Conservation (phyloP, 2,329 filamentous ascomycete genomes). For the Xylariomycetidae sp. region DNA sequence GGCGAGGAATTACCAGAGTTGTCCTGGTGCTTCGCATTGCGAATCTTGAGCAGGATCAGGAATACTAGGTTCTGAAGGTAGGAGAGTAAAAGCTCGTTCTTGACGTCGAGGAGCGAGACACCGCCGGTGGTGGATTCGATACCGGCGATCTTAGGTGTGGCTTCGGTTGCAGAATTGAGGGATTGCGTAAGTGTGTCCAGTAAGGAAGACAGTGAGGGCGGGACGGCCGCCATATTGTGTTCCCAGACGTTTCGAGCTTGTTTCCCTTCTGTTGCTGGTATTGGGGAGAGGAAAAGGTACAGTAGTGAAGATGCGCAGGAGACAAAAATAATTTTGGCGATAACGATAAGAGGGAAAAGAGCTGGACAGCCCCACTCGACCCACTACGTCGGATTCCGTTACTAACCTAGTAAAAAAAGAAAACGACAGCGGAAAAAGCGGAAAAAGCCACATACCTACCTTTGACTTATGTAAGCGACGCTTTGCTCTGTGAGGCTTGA, state of each 20-base stretch:
- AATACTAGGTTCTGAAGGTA: slow-evolving; percentile 95
- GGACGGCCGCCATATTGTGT: slow-evolving; percentile 48
- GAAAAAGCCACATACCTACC: no score
- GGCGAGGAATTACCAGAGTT: slow-evolving; percentile 20
- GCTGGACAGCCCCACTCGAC: no score
- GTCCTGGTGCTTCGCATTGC: slow-evolving; percentile 41
- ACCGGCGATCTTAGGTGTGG: slow-evolving; percentile 55
- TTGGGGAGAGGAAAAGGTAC: no score
- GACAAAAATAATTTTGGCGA: no score
- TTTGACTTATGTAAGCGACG: no score
- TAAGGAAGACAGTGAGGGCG: slow-evolving; percentile 44
- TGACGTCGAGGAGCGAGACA: slow-evolving; percentile 90
- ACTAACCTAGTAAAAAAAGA: no score
- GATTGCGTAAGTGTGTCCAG: slow-evolving; percentile 54
- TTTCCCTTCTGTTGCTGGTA: no score
- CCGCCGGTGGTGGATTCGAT: slow-evolving; percentile 76
- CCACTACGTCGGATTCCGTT: no score
- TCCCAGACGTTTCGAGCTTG: slow-evolving; percentile 24
- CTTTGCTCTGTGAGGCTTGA: no score
- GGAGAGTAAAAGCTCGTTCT: slow-evolving; percentile 94
- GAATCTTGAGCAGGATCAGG: slow-evolving; percentile 75
- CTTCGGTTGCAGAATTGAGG: slow-evolving; percentile 60
- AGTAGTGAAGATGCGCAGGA: no score
- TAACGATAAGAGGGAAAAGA: no score
- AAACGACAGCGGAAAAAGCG: no score